A percentile compares a stretch with the other conserved stretches of the same genome.
phyloP scores from a whole-genome alignment of 805 yeast species.

The Diddensiella santjacobensis region DNA sequence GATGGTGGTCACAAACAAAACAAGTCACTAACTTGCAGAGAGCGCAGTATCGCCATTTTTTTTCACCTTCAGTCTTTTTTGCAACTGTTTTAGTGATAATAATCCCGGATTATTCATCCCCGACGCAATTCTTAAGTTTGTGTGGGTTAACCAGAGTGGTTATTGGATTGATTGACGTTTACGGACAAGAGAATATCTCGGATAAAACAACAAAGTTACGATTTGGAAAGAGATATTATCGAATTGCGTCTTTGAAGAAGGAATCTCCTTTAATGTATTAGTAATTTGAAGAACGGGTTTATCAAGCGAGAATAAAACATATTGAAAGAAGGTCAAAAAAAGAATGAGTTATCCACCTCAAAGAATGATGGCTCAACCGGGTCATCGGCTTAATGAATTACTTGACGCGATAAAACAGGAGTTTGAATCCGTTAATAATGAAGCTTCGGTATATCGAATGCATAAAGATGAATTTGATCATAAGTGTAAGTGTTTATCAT shows the following conservation, averaged over 20 bases:
- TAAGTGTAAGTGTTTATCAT: conserved; percentile 43
- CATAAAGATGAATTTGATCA: conserved; percentile 92
- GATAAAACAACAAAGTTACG: too few species aligned
- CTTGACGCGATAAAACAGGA: conserved; percentile 90
- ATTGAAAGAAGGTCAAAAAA: neutral
- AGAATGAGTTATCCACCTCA: conserved; percentile 30
- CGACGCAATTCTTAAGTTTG: too few species aligned
- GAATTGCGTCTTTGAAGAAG: too few species aligned
- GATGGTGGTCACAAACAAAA: neutral
- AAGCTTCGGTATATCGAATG: conserved; percentile 78
- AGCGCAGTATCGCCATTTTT: neutral
- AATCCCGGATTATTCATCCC: too few species aligned
- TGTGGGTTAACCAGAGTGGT: too few species aligned
- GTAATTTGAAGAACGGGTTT: neutral
- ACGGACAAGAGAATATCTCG: too few species aligned
- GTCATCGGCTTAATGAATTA: conserved; percentile 60
- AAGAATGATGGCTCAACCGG: conserved; percentile 29
- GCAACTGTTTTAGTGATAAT: too few species aligned
- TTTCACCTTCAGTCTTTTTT: neutral
- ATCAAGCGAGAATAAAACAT: neutral
- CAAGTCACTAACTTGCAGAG: neutral
- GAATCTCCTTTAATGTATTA: neutral
- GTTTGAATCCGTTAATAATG: conserved; percentile 77
- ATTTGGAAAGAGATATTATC: too few species aligned
- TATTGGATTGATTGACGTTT: too few species aligned